Evolutionary conservation across 2,329 filamentous ascomycete genomes (phyloP), one percentile per base, ranked within the genome.

Genomic region (Cryphonectria parasitica): DNA sequence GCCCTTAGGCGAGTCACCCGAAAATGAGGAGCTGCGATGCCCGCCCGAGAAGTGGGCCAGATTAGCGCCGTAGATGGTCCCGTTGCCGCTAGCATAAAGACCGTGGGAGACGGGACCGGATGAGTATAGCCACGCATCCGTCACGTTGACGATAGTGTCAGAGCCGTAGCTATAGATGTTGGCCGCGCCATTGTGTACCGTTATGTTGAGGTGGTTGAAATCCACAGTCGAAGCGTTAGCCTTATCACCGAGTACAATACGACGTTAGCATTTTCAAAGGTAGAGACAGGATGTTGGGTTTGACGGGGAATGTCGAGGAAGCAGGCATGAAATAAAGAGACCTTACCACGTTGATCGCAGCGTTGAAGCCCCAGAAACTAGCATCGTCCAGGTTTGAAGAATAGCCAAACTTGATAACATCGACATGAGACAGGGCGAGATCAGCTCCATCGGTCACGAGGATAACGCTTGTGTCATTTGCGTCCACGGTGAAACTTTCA

Each of bases 181-280:
- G 15, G 78, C 78, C 2, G 78, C 78, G 8, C 78, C 78, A 64
- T 80, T 79, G 71, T 80, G 78, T 0, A 75, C 73, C 4, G 78
- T 80, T 28, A 79, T 73, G 68, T 79, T 80, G 41, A 76, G 45
- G 49, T 79, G 58, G 39, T 76, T 68, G 19, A 79, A 74, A 49
- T 69, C 6, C 15, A 28, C 25, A 6, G 54, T 34, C 28, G 54
- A 58, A 28, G 54, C 28, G 28, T 58, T 58, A 6, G 54, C 54
- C 54, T 58, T 54, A n/a, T 22, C 25, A 4, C 49, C 49, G n/a
- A 1, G 28, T 17, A 17, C 15, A 58, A 34, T 25, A 25, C 10
- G 3, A 25, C 13, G 10, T 54, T 10, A 54, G 49, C 25, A 25
- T 25, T 3, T 3, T 17, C 25, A 8, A 54, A 54, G 22, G 22